Base-by-base conservation (phyloP, 306 rosid species). In the Inga laurina region DNA sequence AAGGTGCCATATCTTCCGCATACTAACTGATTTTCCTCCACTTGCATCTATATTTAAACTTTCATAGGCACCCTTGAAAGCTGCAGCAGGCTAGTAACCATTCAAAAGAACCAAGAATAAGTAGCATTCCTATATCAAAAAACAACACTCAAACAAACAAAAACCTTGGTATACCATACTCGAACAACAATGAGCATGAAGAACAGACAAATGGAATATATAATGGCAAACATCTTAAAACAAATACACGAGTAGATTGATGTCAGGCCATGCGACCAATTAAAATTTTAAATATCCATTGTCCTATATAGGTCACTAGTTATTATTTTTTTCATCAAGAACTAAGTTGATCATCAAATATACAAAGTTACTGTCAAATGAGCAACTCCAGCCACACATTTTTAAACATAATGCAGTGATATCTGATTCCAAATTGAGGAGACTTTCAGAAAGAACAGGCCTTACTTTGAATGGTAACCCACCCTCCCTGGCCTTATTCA, bases 1-100 rank as follows among this genome's bases (percentile, higher is more conserved):
- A 87, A 96, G 95, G 89, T 92, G 98, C 99, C 99, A 96, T 82
- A 96, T 94, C 91, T 96, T 96, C 86, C 87, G 93, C 94, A 96
- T 90, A 22, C 83, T 90, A 74, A 94, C 99, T 76, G 99, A 92
- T 85, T 94, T 96, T 84, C 99, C 99, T 41, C 97, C 91, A 83
- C 97, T 85, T 74, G 89, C 87, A 84, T 92, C 93, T 70, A 90
- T 86, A 76, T 91, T 88, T 86, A 96, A 75, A 86, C 92, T 89
- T 84, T 96, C 97, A 79, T 94, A 94, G 75, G 97, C 95, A 69
- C 88, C 90, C 91, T 87, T 94, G 93, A 96, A 94, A 82, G 90
- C 92, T 84, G 95, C 80, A 77, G 97, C 97, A 62, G 96, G 91
- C 99, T 96, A 72, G 54, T 44, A 49, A 75, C 75, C 86, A 88